These are phyloP conservation scores for Microbotryum lychnidis-dioicae DNA, from an alignment of 1,284 basidiomycete species.

Conservation along the genomic window DNA sequence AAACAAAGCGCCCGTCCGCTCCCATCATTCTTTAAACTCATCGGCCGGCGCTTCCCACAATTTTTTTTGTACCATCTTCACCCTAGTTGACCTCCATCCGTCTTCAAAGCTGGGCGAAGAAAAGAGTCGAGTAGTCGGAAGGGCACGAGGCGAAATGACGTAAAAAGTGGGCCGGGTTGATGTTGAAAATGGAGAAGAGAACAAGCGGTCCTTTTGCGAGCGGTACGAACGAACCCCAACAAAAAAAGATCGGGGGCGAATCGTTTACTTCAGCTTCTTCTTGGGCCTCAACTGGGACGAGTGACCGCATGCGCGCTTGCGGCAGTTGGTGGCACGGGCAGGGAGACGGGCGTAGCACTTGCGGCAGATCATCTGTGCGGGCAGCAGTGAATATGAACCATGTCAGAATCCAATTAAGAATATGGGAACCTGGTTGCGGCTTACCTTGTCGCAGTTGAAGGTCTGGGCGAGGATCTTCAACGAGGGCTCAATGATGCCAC, in stretches of 20 bases:
- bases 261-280: conserved; percentile 73
- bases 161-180: no score
- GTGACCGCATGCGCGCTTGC: conserved; percentile 79
- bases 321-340: conserved; percentile 98
- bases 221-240: neutral
- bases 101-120: no score
- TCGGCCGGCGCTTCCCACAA: no score
- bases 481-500: conserved; percentile 98
- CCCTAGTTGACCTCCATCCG: no score
- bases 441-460: conserved; percentile 56
- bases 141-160: no score
- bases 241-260: neutral
- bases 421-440: conserved; percentile 16
- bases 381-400: neutral
- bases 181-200: no score
- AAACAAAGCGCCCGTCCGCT: no score
- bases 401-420: neutral
- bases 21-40: no score
- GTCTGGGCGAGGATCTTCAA: conserved; percentile 76
- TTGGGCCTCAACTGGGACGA: conserved; percentile 90
- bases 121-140: no score
- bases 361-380: conserved; percentile 75
- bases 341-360: conserved; percentile 99
- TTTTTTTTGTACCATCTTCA: no score
- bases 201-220: no score